phyloP scores from a whole-genome alignment of 768 basidiomycete species.

The Russula lepida region DNA sequence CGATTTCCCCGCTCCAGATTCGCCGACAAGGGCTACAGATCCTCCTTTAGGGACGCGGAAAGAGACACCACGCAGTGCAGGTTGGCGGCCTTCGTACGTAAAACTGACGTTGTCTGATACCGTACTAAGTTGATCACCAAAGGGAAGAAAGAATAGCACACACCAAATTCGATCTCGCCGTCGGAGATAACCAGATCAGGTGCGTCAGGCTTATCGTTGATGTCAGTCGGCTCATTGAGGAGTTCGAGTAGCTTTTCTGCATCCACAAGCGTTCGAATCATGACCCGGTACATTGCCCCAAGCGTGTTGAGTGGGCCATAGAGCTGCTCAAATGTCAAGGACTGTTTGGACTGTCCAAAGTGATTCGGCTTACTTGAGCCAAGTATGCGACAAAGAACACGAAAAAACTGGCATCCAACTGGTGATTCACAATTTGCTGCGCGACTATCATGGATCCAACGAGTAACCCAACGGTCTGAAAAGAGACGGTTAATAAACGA shows the following conservation, averaged over 20 bases:
- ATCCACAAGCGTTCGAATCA: conserved; percentile 71
- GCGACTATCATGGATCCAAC: conserved; percentile 78
- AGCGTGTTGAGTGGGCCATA: conserved; percentile 71
- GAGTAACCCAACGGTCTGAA: conserved; percentile 67
- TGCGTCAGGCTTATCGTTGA: conserved; percentile 73
- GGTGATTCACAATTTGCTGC: conserved; percentile 48
- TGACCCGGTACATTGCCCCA: conserved; percentile 68
- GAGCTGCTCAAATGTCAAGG: conserved; percentile 33
- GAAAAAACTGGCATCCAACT: conserved; percentile 50
- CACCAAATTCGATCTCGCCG: conserved; percentile 85
- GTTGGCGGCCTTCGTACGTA: conserved; percentile 67
- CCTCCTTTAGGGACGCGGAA: conserved; percentile 85
- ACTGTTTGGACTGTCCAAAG: neutral
- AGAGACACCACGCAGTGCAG: conserved; percentile 66
- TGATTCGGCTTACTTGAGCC: conserved; percentile 46
- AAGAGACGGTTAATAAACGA: neutral
- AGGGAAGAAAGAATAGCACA: conserved; percentile 22
- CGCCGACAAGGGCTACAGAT: conserved; percentile 84
- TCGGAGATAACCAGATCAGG: conserved; percentile 61
- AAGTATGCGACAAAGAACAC: conserved; percentile 80
- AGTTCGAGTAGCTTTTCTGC: conserved; percentile 78
- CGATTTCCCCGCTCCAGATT: conserved; percentile 75
- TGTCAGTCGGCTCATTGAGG: conserved; percentile 73
- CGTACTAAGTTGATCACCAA: conserved; percentile 1
- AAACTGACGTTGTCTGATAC: conserved; percentile 72